Conservation (phyloP, 345 rosid genomes). For the Isatis tinctoria region DNA sequence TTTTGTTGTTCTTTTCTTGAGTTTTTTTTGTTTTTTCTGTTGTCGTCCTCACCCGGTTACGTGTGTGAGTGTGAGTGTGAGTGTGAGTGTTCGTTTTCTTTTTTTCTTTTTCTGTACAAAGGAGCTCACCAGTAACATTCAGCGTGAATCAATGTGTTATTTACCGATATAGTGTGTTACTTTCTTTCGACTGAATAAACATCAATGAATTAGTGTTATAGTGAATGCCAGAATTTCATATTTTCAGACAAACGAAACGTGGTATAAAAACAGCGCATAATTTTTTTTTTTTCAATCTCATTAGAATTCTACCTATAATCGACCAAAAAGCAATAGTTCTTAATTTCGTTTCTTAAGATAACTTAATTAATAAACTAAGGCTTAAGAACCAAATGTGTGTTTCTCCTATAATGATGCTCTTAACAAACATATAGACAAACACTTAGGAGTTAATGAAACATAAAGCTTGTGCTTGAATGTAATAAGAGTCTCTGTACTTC, state of each 20-base stretch:
- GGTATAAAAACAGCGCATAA: background rate
- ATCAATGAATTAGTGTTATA: too few relatives aligned
- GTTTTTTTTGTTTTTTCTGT: background rate
- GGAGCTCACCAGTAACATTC: constrained; percentile 10
- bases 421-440: background rate
- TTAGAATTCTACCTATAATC: too few relatives aligned
- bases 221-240: too few relatives aligned
- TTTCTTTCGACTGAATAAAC: background rate
- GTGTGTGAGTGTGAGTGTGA: too few relatives aligned
- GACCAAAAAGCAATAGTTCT: too few relatives aligned
- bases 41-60: background rate
- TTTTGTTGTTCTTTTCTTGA: background rate
- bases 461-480: constrained; percentile 76
- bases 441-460: constrained; percentile 65
- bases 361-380: too few relatives aligned
- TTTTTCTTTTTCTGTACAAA: constrained; percentile 1
- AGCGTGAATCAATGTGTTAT: background rate
- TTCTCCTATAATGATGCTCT: too few relatives aligned
- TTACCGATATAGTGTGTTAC: background rate
- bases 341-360: too few relatives aligned
- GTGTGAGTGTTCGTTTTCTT: constrained; percentile 3
- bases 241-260: too few relatives aligned
- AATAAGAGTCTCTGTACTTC: constrained; percentile 91
- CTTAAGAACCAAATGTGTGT: too few relatives aligned
- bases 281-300: too few relatives aligned